These are phyloP conservation scores for Tetrapisispora arboricola DNA, from an alignment of 805 yeast genomes.

Conservation along the genomic window DNA sequence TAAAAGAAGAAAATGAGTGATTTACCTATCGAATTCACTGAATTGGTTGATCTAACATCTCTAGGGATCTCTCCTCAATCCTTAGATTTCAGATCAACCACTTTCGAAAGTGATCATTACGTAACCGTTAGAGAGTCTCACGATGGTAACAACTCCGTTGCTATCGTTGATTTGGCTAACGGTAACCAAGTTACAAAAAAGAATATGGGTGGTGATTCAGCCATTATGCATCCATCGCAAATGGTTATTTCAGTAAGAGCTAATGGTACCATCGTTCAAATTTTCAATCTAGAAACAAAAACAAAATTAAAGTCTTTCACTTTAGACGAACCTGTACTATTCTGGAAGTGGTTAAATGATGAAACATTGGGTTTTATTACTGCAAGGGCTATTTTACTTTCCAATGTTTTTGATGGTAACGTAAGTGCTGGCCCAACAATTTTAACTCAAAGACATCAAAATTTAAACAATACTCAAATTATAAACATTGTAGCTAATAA, in stretches of 20 bases:
- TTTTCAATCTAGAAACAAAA: constrained; percentile 79
- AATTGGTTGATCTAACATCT: constrained; percentile 77
- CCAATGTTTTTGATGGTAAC: constrained; percentile 78
- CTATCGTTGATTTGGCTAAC: constrained; percentile 76
- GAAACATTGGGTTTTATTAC: constrained; percentile 76
- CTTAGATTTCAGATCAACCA: constrained; percentile 86
- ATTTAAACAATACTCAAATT: constrained; percentile 71
- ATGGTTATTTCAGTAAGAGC: constrained; percentile 90
- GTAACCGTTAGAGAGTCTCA: constrained; percentile 66
- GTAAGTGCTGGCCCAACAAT: constrained; percentile 68
- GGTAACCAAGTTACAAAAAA: constrained; percentile 76
- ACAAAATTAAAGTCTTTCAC: constrained; percentile 83
- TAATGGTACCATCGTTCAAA: constrained; percentile 90
- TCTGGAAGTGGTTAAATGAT: constrained; percentile 87
- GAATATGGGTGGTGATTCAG: constrained; percentile 94
- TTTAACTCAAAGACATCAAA: constrained; percentile 74
- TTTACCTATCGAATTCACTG: constrained; percentile 95
- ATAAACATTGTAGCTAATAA: constrained; percentile 81
- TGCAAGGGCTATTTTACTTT: constrained; percentile 59
- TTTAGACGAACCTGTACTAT: constrained; percentile 78
- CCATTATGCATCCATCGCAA: constrained; percentile 89
- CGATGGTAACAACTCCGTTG: constrained; percentile 74
- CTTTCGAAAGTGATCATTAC: constrained; percentile 86
- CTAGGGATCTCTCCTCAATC: constrained; percentile 79
- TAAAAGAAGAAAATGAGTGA: constrained; percentile 33